Base-by-base conservation (phyloP, 2,329 filamentous ascomycete species). In the Fusarium multiceps region DNA sequence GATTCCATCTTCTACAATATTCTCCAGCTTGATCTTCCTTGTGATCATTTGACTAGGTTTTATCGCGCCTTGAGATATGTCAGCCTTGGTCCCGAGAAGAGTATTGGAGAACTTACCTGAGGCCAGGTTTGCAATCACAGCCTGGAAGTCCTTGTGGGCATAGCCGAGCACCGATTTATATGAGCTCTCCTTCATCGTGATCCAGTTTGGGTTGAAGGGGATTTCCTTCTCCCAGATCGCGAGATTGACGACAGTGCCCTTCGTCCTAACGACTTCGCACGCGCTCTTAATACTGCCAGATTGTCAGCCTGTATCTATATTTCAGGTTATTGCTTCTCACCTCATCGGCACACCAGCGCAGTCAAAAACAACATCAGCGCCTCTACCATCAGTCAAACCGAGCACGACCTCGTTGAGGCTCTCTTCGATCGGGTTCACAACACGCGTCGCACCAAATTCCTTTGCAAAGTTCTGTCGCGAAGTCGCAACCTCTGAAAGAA, bases 201-300 rank as follows among this genome's bases (percentile, higher is more conserved):
- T 23, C 74, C 74, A 75, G 79, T 68, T 63, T 3, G 73, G 72
- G 28, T 75, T 76, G 43, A 75, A 75, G 0, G 72, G 74, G 0
- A 75, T 71, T 25, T 75, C 72, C 45, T 75, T 86, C 72, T 89
- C 87, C 87, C 87, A 90, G 5, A 91, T 86, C 0, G 89, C 87
- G n/a, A 91, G 83, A 64, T 91, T 91, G 4, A 91, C 83, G 1
- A 91, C 82, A 0, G 86, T 87, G 0, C 88, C 89, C 37, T 85
- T 81, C 0, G 83, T 81, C 50, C 83, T 81, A 4, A 88, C 84
- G 0, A 85, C 82, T 21, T 82, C 76, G 42, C 83, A 87, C 70
- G 78, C 87, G 11, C 66, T 64, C 13, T 75, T 75, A 12, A 75
- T 55, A 18, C 74, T 75, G n/a, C 7, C 2, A 3, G 1, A 7